Percentiles rank a stretch among this genome's conserved stretches.
phyloP scores from a whole-genome alignment of 208 protist species.

The Leptomonas pyrrhocoris region DNA sequence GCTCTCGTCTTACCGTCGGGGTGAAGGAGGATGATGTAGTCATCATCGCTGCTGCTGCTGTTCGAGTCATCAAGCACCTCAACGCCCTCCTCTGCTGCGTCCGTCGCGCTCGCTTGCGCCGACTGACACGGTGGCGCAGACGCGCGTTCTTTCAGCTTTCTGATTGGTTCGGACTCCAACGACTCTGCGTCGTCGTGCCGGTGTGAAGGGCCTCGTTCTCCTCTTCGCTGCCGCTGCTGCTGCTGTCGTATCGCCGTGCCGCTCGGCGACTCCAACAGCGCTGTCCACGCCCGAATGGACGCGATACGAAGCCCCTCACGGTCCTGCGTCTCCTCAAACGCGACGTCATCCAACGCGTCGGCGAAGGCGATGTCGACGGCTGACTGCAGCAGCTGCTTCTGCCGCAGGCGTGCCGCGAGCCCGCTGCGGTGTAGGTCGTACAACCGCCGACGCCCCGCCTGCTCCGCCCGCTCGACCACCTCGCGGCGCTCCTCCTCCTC shows the following conservation, averaged over 20 bases:
- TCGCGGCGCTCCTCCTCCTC: constrained; percentile 21
- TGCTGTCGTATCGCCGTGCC: constrained; percentile 20
- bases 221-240: background rate
- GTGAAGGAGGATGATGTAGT: no score
- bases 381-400: constrained; percentile 13
- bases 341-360: constrained; percentile 16
- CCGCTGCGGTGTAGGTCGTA: constrained; percentile 23
- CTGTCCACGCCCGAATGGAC: constrained; percentile 24
- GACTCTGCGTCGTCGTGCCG: background rate
- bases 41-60: no score
- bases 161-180: no score
- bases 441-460: constrained; percentile 18
- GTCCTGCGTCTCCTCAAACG: constrained; percentile 21
- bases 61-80: no score
- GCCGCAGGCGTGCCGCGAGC: constrained; percentile 29
- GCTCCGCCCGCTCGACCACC: constrained; percentile 22
- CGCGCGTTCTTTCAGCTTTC: no score
- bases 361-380: constrained; percentile 4
- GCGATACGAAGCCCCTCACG: constrained; percentile 24
- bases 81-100: no score
- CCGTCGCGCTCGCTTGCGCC: no score
- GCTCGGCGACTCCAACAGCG: constrained; percentile 19
- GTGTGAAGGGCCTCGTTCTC: background rate
- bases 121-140: no score
- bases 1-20: no score